phyloP scores from a whole-genome alignment of 805 yeast genomes.

The Candida coleopterorum region DNA sequence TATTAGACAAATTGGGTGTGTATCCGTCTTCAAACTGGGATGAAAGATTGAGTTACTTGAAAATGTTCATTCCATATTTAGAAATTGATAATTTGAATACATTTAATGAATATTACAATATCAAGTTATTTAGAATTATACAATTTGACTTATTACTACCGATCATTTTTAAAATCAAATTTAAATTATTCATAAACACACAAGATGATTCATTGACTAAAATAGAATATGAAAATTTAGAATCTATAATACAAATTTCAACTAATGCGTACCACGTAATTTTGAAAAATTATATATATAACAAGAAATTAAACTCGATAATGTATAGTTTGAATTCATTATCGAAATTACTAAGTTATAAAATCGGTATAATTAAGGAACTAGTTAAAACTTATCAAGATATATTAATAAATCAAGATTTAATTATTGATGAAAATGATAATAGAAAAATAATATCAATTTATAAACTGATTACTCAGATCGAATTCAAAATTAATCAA shows the following conservation, averaged over 20 bases:
- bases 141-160: conserved; percentile 16
- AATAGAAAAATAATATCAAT: conserved; percentile 14
- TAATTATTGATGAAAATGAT: conserved; percentile 12
- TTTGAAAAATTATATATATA: conserved; percentile 20
- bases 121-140: conserved; percentile 12
- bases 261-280: conserved; percentile 17
- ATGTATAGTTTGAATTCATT: conserved; percentile 30
- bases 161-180: conserved; percentile 17
- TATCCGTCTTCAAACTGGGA: conserved; percentile 33
- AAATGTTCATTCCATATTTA: conserved; percentile 22
- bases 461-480: conserved; percentile 17
- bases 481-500: conserved; percentile 12
- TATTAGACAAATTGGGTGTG: conserved; percentile 25
- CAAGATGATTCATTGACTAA: conserved; percentile 10
- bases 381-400: conserved; percentile 16
- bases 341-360: conserved; percentile 18
- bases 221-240: conserved; percentile 7
- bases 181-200: conserved; percentile 14
- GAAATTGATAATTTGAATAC: conserved; percentile 15
- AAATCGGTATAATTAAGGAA: conserved; percentile 18
- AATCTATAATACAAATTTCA: conserved; percentile 10
- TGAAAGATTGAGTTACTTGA: conserved; percentile 19
- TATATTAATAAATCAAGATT: conserved; percentile 14
- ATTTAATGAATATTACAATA: conserved; percentile 9
- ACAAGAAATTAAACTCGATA: conserved; percentile 22